Conservation (phyloP, 2,329 filamentous ascomycete genomes). For the Nemania serpens region DNA sequence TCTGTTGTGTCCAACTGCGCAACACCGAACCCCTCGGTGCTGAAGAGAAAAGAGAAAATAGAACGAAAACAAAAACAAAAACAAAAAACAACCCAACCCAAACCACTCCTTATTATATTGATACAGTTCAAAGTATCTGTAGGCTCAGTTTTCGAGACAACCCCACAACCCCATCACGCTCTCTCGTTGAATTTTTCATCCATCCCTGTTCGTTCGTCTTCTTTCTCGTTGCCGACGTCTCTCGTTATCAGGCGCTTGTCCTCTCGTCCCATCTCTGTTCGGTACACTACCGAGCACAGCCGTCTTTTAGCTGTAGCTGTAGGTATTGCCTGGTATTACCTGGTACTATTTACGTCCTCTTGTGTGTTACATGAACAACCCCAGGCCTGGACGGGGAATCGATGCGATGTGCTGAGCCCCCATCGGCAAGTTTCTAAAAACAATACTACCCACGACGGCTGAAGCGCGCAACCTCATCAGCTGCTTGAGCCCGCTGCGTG, state of each 20-base stretch:
- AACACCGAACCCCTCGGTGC: no score
- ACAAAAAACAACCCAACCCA: slow-evolving; percentile 1
- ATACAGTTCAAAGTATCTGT: no score
- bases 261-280: not conserved
- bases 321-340: not conserved
- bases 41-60: no score
- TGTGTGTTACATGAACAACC: slow-evolving; percentile 4
- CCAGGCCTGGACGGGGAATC: slow-evolving; percentile 21
- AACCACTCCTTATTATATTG: no score
- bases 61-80: slow-evolving; percentile 1
- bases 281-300: not conserved
- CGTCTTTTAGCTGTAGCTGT: not conserved
- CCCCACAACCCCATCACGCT: not conserved
- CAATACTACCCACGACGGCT: slow-evolving; percentile 4
- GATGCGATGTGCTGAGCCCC: slow-evolving; percentile 7
- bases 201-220: not conserved
- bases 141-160: no score
- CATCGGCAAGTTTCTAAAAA: slow-evolving; percentile 24
- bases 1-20: no score
- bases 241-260: slow-evolving; percentile 2
- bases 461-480: slow-evolving; percentile 4
- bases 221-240: not conserved
- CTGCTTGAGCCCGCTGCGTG: slow-evolving; percentile 1
- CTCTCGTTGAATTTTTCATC: not conserved
- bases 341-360: not conserved